Base-by-base conservation (phyloP, 768 basidiomycete species). In the Mycena filopes region DNA sequence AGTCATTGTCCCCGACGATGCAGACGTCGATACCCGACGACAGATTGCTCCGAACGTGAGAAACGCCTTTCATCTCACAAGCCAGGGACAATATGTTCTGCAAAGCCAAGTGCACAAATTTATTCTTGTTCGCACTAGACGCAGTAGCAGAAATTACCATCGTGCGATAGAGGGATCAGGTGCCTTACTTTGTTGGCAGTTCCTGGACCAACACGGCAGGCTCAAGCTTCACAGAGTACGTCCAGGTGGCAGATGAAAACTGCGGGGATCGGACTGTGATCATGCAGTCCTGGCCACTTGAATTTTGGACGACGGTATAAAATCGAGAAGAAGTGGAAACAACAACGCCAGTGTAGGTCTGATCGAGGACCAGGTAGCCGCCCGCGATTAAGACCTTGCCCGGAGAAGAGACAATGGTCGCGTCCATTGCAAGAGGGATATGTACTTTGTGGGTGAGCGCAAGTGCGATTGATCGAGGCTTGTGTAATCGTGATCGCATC, bases 321-420 rank as follows among this genome's bases (percentile, higher is more conserved):
- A 99, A 99, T 42, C 98, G 88, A 23, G 95, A 95, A 13, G 94
- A 94, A 18, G 97, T 96, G 1, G 95, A 94, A 47, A 99, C 86
- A 47, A 96, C 96, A 63, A 94, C 79, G 53, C 97, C 98, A 31
- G 91, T 88, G 74, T 93, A 95, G 8, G 84, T 79, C 21, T 87
- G 90, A 77, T 99, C 96, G 66, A 99, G 91, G 29, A 99, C 95
- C 68, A 99, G 92, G 80, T 99, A 99, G 2, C 98, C 98, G 2
- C 98, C 98, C 12, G 96, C 95, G 58, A 98, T 77, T 59, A 99
- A 86, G 54, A 98, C 96, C 78, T 99, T 99, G 66, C 97, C 97
- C 12, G 97, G 94, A 1, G 96, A 87, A 36, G 96, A 98, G 65
- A 98, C 87, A 55, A 92, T 85, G 31, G 92, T 94, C 49, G 85